A percentile compares a stretch with the other conserved stretches of the same genome.
Conservation (phyloP, 2,329 filamentous ascomycete species). For the Dryadomyces quercus-mongolicae region DNA sequence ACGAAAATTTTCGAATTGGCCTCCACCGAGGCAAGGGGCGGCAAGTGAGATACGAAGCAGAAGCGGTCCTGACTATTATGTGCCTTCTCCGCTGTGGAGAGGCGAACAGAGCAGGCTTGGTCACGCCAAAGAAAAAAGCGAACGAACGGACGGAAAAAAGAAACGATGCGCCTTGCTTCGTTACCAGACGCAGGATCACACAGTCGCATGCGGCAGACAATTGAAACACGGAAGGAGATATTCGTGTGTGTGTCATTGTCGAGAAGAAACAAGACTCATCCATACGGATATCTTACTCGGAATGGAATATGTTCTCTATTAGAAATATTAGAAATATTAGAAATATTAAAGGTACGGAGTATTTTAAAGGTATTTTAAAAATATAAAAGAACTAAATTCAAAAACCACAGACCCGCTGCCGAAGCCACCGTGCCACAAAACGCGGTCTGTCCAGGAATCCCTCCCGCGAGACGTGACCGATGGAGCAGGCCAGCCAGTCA, state of each 20-base stretch:
- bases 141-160: no score
- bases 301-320: no score
- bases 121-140: not conserved
- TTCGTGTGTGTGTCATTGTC: not conserved
- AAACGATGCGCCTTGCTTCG: not conserved
- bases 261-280: no score
- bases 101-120: not conserved
- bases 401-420: not conserved
- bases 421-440: not conserved
- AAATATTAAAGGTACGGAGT: no score
- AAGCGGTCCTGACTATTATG: not conserved
- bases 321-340: not conserved
- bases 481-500: no score
- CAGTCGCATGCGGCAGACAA: not conserved
- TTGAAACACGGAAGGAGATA: conserved; percentile 8
- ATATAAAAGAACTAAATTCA: not conserved
- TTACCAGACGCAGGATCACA: not conserved
- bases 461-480: no score
- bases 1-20: not conserved
- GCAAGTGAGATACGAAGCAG: not conserved
- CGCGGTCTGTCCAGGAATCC: not conserved
- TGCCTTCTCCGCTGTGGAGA: not conserved
- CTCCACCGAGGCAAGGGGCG: not conserved
- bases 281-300: not conserved
- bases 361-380: not conserved